These are phyloP conservation scores for Lithocarpus polystachyus DNA, from an alignment of 306 rosid genomes.

Conservation along the genomic window DNA sequence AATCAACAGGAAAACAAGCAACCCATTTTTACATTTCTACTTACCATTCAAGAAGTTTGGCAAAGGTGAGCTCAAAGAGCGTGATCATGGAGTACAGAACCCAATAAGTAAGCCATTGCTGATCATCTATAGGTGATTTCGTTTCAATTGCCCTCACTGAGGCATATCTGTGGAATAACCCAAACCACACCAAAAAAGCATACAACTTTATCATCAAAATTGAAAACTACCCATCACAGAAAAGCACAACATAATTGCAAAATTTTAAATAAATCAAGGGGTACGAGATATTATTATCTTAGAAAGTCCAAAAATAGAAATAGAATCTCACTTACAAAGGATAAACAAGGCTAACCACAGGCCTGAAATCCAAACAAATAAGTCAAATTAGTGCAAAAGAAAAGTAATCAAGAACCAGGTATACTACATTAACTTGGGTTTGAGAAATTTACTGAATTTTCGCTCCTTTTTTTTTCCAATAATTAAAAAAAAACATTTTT, in stretches of 20 bases:
- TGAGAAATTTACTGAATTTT: background rate
- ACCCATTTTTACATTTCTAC: background rate
- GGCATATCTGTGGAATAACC: slow-evolving; percentile 59
- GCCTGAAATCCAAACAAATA: slow-evolving; percentile 57
- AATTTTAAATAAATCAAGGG: background rate
- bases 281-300: background rate
- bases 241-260: background rate
- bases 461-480: background rate
- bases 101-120: slow-evolving; percentile 99
- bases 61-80: slow-evolving; percentile 86
- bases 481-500: background rate
- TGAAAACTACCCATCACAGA: background rate
- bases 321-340: slow-evolving; percentile 72
- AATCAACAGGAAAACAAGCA: background rate
- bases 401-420: background rate
- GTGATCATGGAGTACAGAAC: slow-evolving; percentile 91
- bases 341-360: slow-evolving; percentile 87
- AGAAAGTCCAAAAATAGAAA: background rate
- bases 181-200: slow-evolving; percentile 22
- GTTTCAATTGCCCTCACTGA: slow-evolving; percentile 90
- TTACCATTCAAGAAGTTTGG: slow-evolving; percentile 84
- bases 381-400: slow-evolving; percentile 8
- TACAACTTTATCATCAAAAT: slow-evolving; percentile 1
- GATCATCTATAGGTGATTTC: slow-evolving; percentile 81
- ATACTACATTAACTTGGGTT: slow-evolving; percentile 13